These are phyloP conservation scores for Camelina laxa DNA, from an alignment of 345 rosid species.

Conservation along the genomic window DNA sequence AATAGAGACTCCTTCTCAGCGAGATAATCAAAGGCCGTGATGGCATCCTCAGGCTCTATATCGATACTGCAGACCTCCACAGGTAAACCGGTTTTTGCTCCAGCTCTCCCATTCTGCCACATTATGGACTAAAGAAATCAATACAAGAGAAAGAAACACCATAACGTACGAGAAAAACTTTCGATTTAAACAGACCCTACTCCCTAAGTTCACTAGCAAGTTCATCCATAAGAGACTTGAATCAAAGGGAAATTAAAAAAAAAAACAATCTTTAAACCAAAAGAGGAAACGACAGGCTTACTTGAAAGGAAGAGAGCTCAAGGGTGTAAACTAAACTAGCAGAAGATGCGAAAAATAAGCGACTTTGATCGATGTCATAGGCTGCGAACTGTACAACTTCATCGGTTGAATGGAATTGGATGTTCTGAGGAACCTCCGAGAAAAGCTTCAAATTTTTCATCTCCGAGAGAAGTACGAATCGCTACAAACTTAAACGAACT, in stretches of 20 bases:
- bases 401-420: slow-evolving; percentile 58
- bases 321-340: slow-evolving; percentile 61
- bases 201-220: slow-evolving; percentile 22
- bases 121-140: slow-evolving; percentile 7
- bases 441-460: slow-evolving; percentile 86
- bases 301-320: slow-evolving; percentile 70
- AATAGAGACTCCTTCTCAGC: slow-evolving; percentile 93
- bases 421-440: slow-evolving; percentile 60
- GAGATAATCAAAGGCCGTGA: slow-evolving; percentile 81
- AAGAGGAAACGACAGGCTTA: slow-evolving; percentile 39
- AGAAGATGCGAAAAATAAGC: slow-evolving; percentile 82
- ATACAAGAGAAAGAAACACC: neutral
- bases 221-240: slow-evolving; percentile 10
- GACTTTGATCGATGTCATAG: slow-evolving; percentile 78
- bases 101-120: slow-evolving; percentile 58
- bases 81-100: slow-evolving; percentile 45
- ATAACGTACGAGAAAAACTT: slow-evolving; percentile 14
- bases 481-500: neutral
- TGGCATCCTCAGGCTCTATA: slow-evolving; percentile 67
- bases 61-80: slow-evolving; percentile 58
- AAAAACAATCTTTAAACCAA: neutral
- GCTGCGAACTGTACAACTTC: slow-evolving; percentile 69
- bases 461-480: slow-evolving; percentile 13
- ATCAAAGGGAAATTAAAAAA: neutral
- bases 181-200: neutral